Evolutionary conservation across 306 rosid species (phyloP), one percentile per base, ranked within the genome.

Genomic region (Ormosia semicastrata): DNA sequence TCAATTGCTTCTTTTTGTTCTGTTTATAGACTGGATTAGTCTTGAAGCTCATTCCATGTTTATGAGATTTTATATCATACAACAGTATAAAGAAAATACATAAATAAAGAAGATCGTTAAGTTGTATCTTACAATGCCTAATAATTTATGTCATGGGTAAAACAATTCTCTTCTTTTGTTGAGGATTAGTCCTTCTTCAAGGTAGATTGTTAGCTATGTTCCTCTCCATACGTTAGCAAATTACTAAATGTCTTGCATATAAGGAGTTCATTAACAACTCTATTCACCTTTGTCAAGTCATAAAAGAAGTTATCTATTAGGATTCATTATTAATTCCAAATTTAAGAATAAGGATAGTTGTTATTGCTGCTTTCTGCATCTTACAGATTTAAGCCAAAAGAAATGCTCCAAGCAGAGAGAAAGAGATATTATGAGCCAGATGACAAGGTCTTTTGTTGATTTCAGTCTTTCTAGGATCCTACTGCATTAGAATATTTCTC

Each of bases 381-480:
- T 56, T 52, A 64, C 65, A n/a, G 47, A 47, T 17, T 73, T 56
- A 36, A 2, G 52, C 54, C 40, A 59, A 33, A 50, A 13, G 9
- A 50, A 49, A 77, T 29, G 40, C 59, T 70, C 50, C 41, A 47
- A 77, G 50, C 41, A 64, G 43, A n/a, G 62, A 65, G 79, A 83
- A 40, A 82, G 73, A 32, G 33, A 37, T 49, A 43, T 15, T 30
- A 70, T 60, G 73, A 47, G 56, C 37, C 70, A 43, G 70, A 66
- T 43, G 62, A 77, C 37, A 66, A 50, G 74, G 18, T 37, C 39
- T 32, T 33, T 36, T 50, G 56, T 15, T 52, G 36, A 73, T 52
- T 54, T 54, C 24, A 24, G 24, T 24, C 24, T 0, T 24, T 24
- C 24, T 24, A 24, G 24, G 66, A 10, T 58, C 52, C 40, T 74